Base-by-base conservation (phyloP, 257 asterid genomes). In the Solanum chiquidenum region DNA sequence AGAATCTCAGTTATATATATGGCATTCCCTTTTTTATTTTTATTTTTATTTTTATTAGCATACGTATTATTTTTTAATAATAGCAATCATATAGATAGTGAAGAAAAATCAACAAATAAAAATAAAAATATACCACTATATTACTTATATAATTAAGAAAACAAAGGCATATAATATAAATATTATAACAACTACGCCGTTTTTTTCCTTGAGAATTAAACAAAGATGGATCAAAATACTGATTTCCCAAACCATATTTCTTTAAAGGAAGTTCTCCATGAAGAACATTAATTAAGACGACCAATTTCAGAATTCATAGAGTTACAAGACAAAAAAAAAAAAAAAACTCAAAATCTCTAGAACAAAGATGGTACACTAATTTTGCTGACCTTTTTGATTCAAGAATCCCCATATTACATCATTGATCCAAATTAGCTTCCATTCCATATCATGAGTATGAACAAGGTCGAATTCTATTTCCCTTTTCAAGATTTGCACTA, bases 231-330 rank as follows among this genome's bases (percentile, higher is more conserved):
- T 38, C 55, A 75, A 75, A 84, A 75, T 62, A 44, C 64, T 75
- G 87, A 62, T 86, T 88, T 86, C 87, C 49, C 91, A 89, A 88
- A 87, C 89, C 88, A 74, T 74, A 88, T 79, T 88, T 88, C 76
- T 83, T 89, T 40, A 89, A 21, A 88, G 58, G 83, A 25, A 76
- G 62, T 25, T 40, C 37, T 23, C 71, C 73, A 25, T 10, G 7
- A 35, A 9, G 79, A 79, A 35, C 34, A 87, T 35, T 84, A 80
- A 80, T 68, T 60, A 83, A 71, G 86, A 29, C 5, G 72, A 86
- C 84, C 35, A 80, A 71, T 85, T 85, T 34, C 91, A 86, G 40
- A 76, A 68, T 52, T 87, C 75, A 87, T 75, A 64, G 46, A 3
- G 83, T 83, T 84, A 89, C 90, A 89, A 34, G 60, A 87, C 49